These are phyloP conservation scores for Telopea speciosissima DNA, from an alignment of 177 flowering plant genomes.

Conservation along the genomic window DNA sequence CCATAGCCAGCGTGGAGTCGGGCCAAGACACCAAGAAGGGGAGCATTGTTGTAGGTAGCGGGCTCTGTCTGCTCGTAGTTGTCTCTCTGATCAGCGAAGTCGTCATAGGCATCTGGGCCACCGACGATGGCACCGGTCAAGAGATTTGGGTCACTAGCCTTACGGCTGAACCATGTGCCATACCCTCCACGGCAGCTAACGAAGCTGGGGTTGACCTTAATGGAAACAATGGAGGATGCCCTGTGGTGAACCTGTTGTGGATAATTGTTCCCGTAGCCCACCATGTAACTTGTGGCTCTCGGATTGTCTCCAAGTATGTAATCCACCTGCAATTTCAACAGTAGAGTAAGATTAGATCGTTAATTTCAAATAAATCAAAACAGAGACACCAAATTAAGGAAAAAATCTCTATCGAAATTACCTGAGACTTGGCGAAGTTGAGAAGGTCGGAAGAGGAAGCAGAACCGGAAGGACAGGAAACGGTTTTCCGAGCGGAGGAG, in stretches of 20 bases:
- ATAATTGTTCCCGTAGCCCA: conserved; percentile 78
- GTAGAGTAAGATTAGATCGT: too few relatives aligned
- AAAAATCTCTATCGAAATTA: conserved; percentile 8
- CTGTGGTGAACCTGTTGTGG: conserved; percentile 76
- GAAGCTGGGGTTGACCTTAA: conserved; percentile 42
- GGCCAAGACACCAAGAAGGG: conserved; percentile 67
- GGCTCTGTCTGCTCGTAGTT: conserved; percentile 90
- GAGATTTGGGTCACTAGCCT: conserved; percentile 63
- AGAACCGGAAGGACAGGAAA: conserved; percentile 43
- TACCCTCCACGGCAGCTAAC: conserved; percentile 79
- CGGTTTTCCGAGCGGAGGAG: conserved; percentile 38
- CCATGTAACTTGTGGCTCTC: conserved; percentile 80
- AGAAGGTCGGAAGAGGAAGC: conserved; percentile 54
- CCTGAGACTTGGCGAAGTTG: conserved; percentile 71
- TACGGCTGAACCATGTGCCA: conserved; percentile 61
- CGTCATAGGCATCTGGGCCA: conserved; percentile 83
- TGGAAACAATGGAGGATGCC: conserved; percentile 71
- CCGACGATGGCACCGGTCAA: conserved; percentile 79
- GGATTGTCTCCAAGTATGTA: conserved; percentile 91
- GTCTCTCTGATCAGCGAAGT: conserved; percentile 67
- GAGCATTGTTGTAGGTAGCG: conserved; percentile 84
- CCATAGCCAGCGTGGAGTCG: conserved; percentile 26
- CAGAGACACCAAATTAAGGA: neutral
- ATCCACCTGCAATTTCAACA: conserved; percentile 44
- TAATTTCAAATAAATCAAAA: too few relatives aligned